Evolutionary conservation across 2,329 filamentous ascomycete genomes (phyloP).

Genomic region (Cordyceps militaris): DNA sequence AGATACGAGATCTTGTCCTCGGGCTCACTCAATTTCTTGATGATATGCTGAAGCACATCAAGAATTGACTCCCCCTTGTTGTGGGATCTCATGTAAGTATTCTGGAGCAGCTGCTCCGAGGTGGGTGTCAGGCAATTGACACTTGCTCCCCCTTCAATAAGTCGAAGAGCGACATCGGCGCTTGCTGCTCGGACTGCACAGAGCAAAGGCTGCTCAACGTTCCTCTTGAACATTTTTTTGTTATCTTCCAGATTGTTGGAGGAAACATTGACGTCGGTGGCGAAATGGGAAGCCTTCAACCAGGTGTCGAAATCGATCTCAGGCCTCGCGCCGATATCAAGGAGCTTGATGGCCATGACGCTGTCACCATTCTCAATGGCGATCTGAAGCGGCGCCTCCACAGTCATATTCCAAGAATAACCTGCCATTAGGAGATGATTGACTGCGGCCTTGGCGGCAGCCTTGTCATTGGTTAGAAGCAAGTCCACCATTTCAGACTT

Average conservation of each 20-base stretch:
- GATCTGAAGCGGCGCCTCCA: conserved; percentile 46
- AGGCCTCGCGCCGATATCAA: conserved; percentile 55
- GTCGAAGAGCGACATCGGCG: conserved; percentile 42
- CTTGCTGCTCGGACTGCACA: conserved; percentile 43
- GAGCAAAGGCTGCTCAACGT: conserved; percentile 59
- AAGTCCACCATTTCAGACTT: conserved; percentile 41
- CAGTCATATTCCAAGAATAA: conserved; percentile 25
- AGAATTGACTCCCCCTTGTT: conserved; percentile 44
- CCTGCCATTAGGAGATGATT: conserved; percentile 52
- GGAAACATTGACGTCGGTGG: conserved; percentile 26
- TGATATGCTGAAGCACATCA: conserved; percentile 50
- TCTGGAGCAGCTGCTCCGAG: conserved; percentile 29
- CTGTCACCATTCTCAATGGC: conserved; percentile 50
- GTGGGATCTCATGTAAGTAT: conserved; percentile 26
- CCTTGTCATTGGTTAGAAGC: conserved; percentile 49
- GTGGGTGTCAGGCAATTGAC: conserved; percentile 49
- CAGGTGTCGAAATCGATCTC: conserved; percentile 57
- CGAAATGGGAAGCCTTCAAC: conserved; percentile 49
- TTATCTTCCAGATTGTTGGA: conserved; percentile 39
- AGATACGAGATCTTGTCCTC: conserved; percentile 11
- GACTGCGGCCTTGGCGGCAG: conserved; percentile 55
- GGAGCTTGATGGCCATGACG: conserved; percentile 49
- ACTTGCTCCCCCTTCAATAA: conserved; percentile 60
- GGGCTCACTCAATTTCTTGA: conserved; percentile 37
- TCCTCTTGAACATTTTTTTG: conserved; percentile 37